Evolutionary conservation across 345 rosid genomes (phyloP).

Genomic region (Citrus reticulata): DNA sequence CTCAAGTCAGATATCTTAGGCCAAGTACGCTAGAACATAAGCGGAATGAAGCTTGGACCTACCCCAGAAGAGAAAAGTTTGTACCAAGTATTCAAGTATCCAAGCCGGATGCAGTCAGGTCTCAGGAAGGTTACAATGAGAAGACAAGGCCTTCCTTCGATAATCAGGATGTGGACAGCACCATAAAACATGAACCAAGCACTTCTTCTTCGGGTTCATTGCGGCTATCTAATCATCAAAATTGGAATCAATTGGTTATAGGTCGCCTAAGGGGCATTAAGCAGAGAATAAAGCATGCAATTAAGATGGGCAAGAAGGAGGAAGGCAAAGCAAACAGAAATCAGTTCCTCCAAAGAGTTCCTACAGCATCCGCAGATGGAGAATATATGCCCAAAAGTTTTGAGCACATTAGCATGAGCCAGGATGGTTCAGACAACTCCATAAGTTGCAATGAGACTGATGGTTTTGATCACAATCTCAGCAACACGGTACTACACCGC

Average conservation of each 20-base stretch:
- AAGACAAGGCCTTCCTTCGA: not conserved
- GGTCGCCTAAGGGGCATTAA: slow-evolving; percentile 50
- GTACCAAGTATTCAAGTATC: slow-evolving; percentile 6
- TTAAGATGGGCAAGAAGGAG: slow-evolving; percentile 43
- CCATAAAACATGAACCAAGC: slow-evolving; percentile 23
- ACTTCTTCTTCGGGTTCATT: slow-evolving; percentile 14
- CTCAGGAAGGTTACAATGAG: slow-evolving; percentile 13
- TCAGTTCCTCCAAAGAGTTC: slow-evolving; percentile 5
- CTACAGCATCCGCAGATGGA: slow-evolving; percentile 11
- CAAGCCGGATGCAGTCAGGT: slow-evolving; percentile 4
- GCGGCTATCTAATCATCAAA: slow-evolving; percentile 32
- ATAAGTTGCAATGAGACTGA: slow-evolving; percentile 5
- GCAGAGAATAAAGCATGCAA: slow-evolving; percentile 52
- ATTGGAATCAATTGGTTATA: slow-evolving; percentile 44
- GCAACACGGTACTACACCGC: not conserved
- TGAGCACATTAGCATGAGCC: not conserved
- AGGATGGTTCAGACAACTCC: slow-evolving; percentile 19
- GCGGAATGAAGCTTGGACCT: slow-evolving; percentile 66
- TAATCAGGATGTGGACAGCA: slow-evolving; percentile 3
- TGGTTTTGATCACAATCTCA: slow-evolving; percentile 18
- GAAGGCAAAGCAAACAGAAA: not conserved
- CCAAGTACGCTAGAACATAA: slow-evolving; percentile 70
- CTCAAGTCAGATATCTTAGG: slow-evolving; percentile 21
- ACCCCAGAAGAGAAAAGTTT: slow-evolving; percentile 28
- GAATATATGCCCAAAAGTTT: slow-evolving; percentile 14